Base-by-base conservation (phyloP, 192 early-diverging fungal species). In the Dissophora ornata region DNA sequence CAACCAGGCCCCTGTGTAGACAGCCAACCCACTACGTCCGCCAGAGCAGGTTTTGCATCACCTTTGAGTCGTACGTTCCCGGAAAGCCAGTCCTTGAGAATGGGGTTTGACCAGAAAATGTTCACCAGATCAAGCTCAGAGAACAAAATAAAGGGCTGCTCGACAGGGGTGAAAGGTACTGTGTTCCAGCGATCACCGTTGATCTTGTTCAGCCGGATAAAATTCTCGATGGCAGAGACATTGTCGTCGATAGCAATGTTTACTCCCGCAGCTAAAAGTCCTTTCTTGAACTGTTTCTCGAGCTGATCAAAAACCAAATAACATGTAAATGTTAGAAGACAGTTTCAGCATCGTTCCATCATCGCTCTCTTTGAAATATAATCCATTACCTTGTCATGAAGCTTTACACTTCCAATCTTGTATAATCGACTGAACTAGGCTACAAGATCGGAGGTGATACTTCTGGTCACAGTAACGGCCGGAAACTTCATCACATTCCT, bases 321-420 rank as follows among this genome's bases (percentile, higher is more conserved):
- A 25, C 16, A 15, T 26, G 26, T 16, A 36, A 11, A 56, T 56
- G 54, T n/a, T n/a, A n/a, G n/a, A n/a, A n/a, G n/a, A n/a, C n/a
- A n/a, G n/a, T n/a, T n/a, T n/a, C n/a, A n/a, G n/a, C n/a, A n/a
- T n/a, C n/a, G n/a, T n/a, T n/a, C n/a, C n/a, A n/a, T n/a, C n/a
- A n/a, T n/a, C n/a, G n/a, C n/a, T n/a, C n/a, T n/a, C n/a, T n/a
- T n/a, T n/a, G n/a, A n/a, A n/a, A n/a, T n/a, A n/a, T n/a, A n/a
- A n/a, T n/a, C n/a, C n/a, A n/a, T 42, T 57, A 57, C 56, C 56
- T 57, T 57, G 25, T 57, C 26, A 11, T 42, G 41, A 2, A 57
- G 19, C n/a, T 57, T 40, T 3, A 8, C 11, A 18, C 40, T 45
- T 7, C 41, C 41, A 18, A 28, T 45, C 18, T 24, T 56, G 54